Evolutionary conservation across 2,329 filamentous ascomycete genomes (phyloP), one percentile per base, ranked within the genome.

Genomic region (Curvularia hawaiiensis): DNA sequence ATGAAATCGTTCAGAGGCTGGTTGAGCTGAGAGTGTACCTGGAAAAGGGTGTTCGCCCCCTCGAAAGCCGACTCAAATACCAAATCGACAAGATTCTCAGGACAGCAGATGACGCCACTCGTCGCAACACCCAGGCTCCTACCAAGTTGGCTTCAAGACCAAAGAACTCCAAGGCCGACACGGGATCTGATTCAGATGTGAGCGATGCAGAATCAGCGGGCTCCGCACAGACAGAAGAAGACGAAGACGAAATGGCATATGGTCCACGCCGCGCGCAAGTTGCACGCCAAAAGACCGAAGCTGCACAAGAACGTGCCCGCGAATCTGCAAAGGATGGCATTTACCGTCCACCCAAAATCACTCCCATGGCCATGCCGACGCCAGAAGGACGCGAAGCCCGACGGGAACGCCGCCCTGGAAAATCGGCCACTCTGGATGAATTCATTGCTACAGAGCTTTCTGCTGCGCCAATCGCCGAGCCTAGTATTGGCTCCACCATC

Each of bases 31-130:
- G 94, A n/a, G 83, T 97, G 0, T 98, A 96, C 74, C 82, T 99
- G 1, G 96, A 99, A 71, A 92, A 92, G 73, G 96, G 95, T 64
- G 90, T 97, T 3, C 87, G 91, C 16, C 95, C 95, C 0, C 79
- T 98, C 16, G 96, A 99, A 78, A 89, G 90, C 65, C 90, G 93
- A 68, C 79, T 99, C 60, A 94, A 92, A 65, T 99, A 97, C 78
- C 93, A 97, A 74, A 92, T 99, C 69, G 94, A 98, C 77, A 95
- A 96, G 73, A 92, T 97, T 26, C 83, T 99, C 20, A 90, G 92
- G 62, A 91, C 92, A 0, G 92, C 92, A 35, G 90, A 96, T 60
- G 89, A 94, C 65, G 84, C 86, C 28, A 61, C 64, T 16, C 63
- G 73, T 24, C 67, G 68, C 47, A 70, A 60, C 50, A 70, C 58